Evolutionary conservation across 176 grass and related monocot species (phyloP).

Genomic region (Neostapfia colusana): DNA sequence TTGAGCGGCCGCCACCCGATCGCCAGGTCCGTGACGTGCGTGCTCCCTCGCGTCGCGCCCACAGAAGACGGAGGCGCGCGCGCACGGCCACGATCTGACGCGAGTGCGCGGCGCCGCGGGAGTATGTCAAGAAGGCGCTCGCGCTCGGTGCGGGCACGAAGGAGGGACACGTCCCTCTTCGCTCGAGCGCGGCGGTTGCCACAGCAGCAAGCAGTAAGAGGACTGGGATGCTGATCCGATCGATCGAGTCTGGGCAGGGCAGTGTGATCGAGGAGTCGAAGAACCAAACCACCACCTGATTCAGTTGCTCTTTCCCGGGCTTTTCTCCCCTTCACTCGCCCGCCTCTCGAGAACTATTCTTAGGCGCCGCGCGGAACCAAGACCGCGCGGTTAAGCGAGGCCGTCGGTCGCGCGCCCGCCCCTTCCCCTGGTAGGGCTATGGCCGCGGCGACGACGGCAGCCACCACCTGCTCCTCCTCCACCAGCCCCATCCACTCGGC

Average conservation of each 20-base stretch:
- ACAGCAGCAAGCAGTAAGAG: neutral
- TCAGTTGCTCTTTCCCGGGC: slow-evolving; percentile 56
- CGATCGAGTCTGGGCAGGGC: neutral
- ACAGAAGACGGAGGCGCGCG: neutral
- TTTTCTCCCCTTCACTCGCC: slow-evolving; percentile 56
- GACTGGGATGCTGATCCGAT: neutral
- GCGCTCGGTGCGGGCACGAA: neutral
- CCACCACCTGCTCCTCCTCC: slow-evolving; percentile 13
- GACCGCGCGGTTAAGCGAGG: slow-evolving; percentile 25
- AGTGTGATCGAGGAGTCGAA: neutral
- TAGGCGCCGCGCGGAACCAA: slow-evolving; percentile 28
- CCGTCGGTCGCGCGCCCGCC: slow-evolving; percentile 20
- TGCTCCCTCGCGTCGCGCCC: neutral
- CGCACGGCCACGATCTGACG: neutral
- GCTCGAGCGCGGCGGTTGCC: neutral
- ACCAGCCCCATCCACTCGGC: slow-evolving; percentile 35
- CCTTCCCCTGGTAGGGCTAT: slow-evolving; percentile 25
- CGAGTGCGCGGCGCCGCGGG: neutral
- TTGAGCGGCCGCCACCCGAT: neutral
- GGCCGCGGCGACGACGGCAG: slow-evolving; percentile 41
- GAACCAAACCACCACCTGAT: slow-evolving; percentile 33
- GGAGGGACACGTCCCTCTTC: neutral
- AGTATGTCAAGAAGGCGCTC: neutral
- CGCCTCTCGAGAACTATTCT: slow-evolving; percentile 45
- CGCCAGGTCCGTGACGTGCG: neutral